phyloP scores from a whole-genome alignment of 2,329 filamentous ascomycete species.

The Colletotrichum eleusines region DNA sequence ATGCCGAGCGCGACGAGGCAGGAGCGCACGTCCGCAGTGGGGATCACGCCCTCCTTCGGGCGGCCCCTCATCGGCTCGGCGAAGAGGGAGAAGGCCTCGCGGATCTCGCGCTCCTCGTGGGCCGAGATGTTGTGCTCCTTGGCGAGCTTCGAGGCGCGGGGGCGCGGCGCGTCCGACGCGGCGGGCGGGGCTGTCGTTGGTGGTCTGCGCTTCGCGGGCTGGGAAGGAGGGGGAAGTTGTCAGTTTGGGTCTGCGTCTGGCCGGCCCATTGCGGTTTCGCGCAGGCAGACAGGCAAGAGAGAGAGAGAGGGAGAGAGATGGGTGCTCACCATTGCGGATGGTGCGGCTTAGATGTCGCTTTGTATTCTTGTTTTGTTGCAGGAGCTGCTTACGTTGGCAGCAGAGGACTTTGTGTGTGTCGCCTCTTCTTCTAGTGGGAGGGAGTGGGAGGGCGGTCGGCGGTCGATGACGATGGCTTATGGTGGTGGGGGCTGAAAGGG shows the following conservation, averaged over 20 bases:
- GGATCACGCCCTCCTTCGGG: conserved; percentile 75
- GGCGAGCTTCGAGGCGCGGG: conserved; percentile 86
- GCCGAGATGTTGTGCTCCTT: conserved; percentile 90
- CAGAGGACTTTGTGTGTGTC: neutral
- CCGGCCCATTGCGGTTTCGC: neutral
- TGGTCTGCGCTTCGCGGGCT: conserved; percentile 68
- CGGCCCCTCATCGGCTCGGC: conserved; percentile 72
- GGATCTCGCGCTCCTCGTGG: conserved; percentile 89
- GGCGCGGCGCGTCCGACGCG: conserved; percentile 47
- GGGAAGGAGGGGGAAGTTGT: neutral
- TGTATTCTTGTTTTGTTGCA: neutral
- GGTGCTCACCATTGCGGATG: conserved; percentile 5
- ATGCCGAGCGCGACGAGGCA: conserved; percentile 87
- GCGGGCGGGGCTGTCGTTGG: conserved; percentile 45
- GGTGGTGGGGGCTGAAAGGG: neutral
- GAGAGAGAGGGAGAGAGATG: no score
- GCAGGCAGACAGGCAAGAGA: neutral
- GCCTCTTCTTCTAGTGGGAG: neutral
- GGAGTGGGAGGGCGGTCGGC: neutral
- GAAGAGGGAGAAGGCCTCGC: conserved; percentile 90
- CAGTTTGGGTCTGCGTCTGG: neutral
- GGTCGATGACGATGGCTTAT: conserved; percentile 31
- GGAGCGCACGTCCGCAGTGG: conserved; percentile 75
- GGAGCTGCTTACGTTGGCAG: neutral
- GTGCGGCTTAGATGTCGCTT: neutral